Evolutionary conservation across 768 basidiomycete species (phyloP).

Genomic region (Russula ochroleuca): DNA sequence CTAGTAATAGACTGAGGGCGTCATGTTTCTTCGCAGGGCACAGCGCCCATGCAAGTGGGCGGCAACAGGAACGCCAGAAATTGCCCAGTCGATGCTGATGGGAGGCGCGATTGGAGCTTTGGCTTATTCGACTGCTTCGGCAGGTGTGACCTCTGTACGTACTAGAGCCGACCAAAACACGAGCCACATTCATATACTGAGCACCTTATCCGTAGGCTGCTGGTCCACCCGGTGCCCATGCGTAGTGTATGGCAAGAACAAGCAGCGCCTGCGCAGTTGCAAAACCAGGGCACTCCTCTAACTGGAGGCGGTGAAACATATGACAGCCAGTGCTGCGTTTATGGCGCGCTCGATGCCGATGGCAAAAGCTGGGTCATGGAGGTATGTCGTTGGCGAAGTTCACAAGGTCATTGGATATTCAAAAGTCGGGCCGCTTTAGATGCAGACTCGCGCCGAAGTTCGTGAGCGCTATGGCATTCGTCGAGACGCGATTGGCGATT

Average conservation of each 20-base stretch:
- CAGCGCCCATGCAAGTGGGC: slow-evolving; percentile 3
- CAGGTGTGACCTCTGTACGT: background rate
- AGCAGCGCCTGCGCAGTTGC: slow-evolving; percentile 40
- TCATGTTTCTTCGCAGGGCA: background rate
- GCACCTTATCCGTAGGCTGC: slow-evolving; percentile 31
- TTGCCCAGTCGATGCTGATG: slow-evolving; percentile 29
- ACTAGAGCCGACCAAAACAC: background rate
- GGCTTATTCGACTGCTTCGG: slow-evolving; percentile 31
- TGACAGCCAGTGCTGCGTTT: slow-evolving; percentile 38
- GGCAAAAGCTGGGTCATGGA: slow-evolving; percentile 41
- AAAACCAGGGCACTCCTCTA: slow-evolving; percentile 37
- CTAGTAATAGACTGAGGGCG: too few relatives aligned
- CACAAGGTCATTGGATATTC: background rate
- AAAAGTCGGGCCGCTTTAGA: background rate
- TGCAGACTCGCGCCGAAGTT: slow-evolving; percentile 36
- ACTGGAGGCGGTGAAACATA: slow-evolving; percentile 38
- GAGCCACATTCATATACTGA: too few relatives aligned
- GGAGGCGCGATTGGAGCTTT: slow-evolving; percentile 36
- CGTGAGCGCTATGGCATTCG: slow-evolving; percentile 46
- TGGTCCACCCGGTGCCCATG: slow-evolving; percentile 42
- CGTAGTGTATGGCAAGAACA: slow-evolving; percentile 40
- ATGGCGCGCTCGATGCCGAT: slow-evolving; percentile 31
- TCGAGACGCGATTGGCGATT: slow-evolving; percentile 42
- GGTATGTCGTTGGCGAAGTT: slow-evolving; percentile 34
- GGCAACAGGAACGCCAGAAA: slow-evolving; percentile 30